Percentiles rank a stretch among this genome's conserved stretches.
phyloP scores from a whole-genome alignment of 1,284 basidiomycete species.

The Rhodotorula glutinis region DNA sequence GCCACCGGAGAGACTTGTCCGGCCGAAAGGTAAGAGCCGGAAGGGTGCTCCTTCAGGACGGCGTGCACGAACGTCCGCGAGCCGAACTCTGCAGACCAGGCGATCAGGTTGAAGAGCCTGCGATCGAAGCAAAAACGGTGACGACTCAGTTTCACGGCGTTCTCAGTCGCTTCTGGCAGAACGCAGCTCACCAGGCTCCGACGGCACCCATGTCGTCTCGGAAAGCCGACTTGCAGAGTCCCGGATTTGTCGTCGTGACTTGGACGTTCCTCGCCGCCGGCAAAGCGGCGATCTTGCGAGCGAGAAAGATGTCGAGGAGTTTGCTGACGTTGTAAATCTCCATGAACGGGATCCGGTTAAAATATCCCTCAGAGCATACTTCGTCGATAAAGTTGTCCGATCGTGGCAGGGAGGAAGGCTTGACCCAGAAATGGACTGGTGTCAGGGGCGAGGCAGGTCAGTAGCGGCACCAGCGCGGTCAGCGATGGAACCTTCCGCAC shows the following conservation, averaged over 20 bases:
- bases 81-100: constrained; percentile 3
- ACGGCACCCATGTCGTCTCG: background rate
- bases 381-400: background rate
- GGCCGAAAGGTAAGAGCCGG: no score
- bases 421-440: constrained; percentile 34
- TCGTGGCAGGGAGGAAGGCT: background rate
- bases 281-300: constrained; percentile 27
- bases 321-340: constrained; percentile 36
- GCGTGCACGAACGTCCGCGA: no score
- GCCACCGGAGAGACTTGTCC: no score
- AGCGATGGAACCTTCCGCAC: background rate
- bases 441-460: no score
- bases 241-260: constrained; percentile 41
- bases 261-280: constrained; percentile 15
- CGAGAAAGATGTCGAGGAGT: constrained; percentile 32
- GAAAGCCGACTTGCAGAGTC: constrained; percentile 36
- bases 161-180: no score
- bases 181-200: background rate
- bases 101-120: background rate
- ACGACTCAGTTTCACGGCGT: no score
- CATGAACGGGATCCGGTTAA: constrained; percentile 3
- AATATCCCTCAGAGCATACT: background rate
- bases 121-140: no score
- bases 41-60: no score
- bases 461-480: no score